Percentiles rank a stretch among this genome's conserved stretches.
Evolutionary conservation across 331 rosid species (phyloP).

Genomic region (Acacia pycnantha): DNA sequence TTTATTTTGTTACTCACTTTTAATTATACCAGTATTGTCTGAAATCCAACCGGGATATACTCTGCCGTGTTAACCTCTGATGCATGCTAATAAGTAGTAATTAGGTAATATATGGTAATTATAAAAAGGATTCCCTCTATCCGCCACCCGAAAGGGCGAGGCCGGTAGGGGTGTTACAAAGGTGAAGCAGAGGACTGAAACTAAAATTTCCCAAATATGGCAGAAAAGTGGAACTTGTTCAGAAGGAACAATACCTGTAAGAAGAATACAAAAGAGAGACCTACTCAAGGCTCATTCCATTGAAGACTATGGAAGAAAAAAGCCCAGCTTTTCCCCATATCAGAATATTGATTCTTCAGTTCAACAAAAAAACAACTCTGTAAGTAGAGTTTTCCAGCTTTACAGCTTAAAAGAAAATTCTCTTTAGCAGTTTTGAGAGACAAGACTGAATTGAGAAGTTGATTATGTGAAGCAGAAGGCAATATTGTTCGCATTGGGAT

Average conservation of each 20-base stretch:
- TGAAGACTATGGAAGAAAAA: conserved; percentile 58
- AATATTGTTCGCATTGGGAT: conserved; percentile 43
- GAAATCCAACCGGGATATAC: too few relatives aligned
- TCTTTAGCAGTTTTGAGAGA: background rate
- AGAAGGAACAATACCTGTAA: conserved; percentile 50
- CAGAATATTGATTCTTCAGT: conserved; percentile 30
- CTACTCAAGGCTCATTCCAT: conserved; percentile 40
- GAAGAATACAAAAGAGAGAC: conserved; percentile 43
- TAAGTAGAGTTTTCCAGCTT: conserved; percentile 9
- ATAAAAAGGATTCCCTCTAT: too few relatives aligned
- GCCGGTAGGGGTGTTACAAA: too few relatives aligned
- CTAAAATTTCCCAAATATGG: too few relatives aligned
- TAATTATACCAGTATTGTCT: too few relatives aligned
- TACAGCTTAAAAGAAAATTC: background rate
- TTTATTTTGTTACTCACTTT: too few relatives aligned
- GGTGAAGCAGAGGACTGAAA: too few relatives aligned
- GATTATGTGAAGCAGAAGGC: conserved; percentile 49
- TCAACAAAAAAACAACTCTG: conserved; percentile 49
- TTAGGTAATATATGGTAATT: too few relatives aligned
- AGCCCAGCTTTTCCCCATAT: conserved; percentile 23
- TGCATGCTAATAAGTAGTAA: too few relatives aligned
- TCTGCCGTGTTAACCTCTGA: too few relatives aligned
- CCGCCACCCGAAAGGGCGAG: too few relatives aligned
- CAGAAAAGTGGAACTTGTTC: conserved; percentile 65
- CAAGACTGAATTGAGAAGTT: background rate